Base-by-base conservation (phyloP, 176 grass and related monocot species). In the Rhynchospora pubera region DNA sequence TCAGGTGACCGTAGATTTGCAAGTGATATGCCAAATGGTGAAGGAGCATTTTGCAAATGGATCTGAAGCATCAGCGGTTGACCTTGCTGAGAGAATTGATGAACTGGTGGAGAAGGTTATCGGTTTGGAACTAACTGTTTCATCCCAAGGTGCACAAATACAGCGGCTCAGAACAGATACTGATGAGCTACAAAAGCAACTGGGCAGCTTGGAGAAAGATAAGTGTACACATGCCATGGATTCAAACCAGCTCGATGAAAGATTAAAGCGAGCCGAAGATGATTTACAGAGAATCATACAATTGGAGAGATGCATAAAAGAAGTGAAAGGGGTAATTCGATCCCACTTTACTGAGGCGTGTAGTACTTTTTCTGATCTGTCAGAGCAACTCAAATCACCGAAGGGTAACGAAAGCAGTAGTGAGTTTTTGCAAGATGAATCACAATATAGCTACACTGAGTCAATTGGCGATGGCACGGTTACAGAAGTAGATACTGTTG, bases 101-200 rank as follows among this genome's bases (percentile, higher is more conserved):
- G 96, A 94, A 44, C 67, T 98, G 79, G 96, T 98, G 16, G 83
- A 91, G 61, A 93, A 90, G 69, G 92, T 98, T 43, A 88, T 94
- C 6, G 82, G 85, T 13, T 84, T 98, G 76, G 96, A 98, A 65
- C 87, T 94, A n/a, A 94, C 88, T 68, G 89, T 98, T 70, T 98
- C 96, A 22, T 93, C 91, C 7, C 90, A 98, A 66, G 85, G 84
- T 18, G 88, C 91, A 24, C 96, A 98, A 63, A 84, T 95, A 30
- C 83, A 98, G 7, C 86, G 91, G n/a, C 85, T 98, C 7, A 82
- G 53, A 70, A 85, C 84, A 1, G 92, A 98, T 85, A 94, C 90
- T 18, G 86, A 84, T 3, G 82, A 84, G 13, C 34, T 98, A 60
- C 87, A 98, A 51, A 90, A 74, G 45, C 85, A 84, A 1, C 43